These are phyloP conservation scores for Trypanosoma melophagium DNA, from an alignment of 208 protist species.

Conservation along the genomic window DNA sequence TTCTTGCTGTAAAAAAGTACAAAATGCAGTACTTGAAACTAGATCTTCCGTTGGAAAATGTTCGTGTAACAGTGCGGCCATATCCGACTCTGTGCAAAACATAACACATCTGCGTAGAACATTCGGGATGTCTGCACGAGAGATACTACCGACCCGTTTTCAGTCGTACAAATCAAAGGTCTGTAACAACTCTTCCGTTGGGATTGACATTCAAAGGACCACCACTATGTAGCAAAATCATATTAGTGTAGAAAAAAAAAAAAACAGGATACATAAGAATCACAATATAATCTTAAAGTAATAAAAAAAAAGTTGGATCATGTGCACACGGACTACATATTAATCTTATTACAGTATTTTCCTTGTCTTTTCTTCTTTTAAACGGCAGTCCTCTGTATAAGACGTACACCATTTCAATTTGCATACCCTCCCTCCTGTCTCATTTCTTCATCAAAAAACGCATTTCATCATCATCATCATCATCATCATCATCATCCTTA, in stretches of 20 bases:
- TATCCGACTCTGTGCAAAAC: conserved; percentile 18
- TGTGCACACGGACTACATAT: too few species aligned
- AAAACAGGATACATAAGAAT: too few species aligned
- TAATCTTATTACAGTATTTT: too few species aligned
- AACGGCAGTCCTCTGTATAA: too few species aligned
- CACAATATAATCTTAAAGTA: too few species aligned
- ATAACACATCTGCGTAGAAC: conserved; percentile 24
- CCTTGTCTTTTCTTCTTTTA: too few species aligned
- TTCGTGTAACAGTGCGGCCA: conserved; percentile 5
- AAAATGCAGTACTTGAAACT: conserved; percentile 9
- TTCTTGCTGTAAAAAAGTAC: conserved; percentile 1
- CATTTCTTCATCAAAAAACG: conserved; percentile 22
- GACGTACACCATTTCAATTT: too few species aligned
- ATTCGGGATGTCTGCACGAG: background rate
- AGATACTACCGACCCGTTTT: background rate
- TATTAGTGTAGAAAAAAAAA: too few species aligned
- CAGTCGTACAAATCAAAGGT: conserved; percentile 21
- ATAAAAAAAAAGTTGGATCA: too few species aligned
- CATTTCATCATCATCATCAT: conserved; percentile 59
- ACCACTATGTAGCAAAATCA: background rate
- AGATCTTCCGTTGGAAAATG: conserved; percentile 5
- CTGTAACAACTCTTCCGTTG: conserved; percentile 7
- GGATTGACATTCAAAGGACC: conserved; percentile 14
- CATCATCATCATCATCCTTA: conserved; percentile 22
- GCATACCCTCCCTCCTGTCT: background rate